Evolutionary conservation across 257 asterid genomes (phyloP).

Genomic region (Schizonepeta tenuifolia): DNA sequence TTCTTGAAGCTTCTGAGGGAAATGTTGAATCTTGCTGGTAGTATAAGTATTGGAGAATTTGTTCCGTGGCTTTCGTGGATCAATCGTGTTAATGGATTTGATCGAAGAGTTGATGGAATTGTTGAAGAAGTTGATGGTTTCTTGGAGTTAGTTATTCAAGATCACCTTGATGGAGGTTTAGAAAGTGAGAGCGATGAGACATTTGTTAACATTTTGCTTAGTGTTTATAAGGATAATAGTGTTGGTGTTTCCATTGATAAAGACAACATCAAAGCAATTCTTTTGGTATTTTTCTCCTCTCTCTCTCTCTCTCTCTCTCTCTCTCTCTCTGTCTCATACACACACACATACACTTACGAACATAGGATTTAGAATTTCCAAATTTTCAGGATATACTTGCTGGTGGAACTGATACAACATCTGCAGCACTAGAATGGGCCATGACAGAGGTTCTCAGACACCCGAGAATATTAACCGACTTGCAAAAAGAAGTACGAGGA

Average conservation of each 20-base stretch:
- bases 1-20: constrained; percentile 32
- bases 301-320: not conserved
- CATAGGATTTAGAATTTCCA: not conserved
- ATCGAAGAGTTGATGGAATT: constrained; percentile 32
- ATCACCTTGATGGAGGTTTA: constrained; percentile 16
- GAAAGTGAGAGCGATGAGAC: constrained; percentile 1
- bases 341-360: not conserved
- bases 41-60: constrained; percentile 40
- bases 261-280: constrained; percentile 46
- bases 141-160: constrained; percentile 47
- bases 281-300: constrained; percentile 39
- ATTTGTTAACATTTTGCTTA: constrained; percentile 52
- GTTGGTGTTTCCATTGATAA: constrained; percentile 36
- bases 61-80: constrained; percentile 57
- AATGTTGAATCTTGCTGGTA: constrained; percentile 19
- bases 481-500: constrained; percentile 44
- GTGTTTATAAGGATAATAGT: constrained; percentile 22
- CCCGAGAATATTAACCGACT: constrained; percentile 35
- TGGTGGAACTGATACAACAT: constrained; percentile 56
- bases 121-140: constrained; percentile 46
- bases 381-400: constrained; percentile 41
- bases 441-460: constrained; percentile 55
- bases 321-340: not conserved
- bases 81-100: constrained; percentile 46
- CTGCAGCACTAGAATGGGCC: constrained; percentile 45